Percentiles rank a stretch among this genome's conserved stretches.
Evolutionary conservation across 2,329 filamentous ascomycete species (phyloP).

Genomic region (Tolypocladium ovalisporum): DNA sequence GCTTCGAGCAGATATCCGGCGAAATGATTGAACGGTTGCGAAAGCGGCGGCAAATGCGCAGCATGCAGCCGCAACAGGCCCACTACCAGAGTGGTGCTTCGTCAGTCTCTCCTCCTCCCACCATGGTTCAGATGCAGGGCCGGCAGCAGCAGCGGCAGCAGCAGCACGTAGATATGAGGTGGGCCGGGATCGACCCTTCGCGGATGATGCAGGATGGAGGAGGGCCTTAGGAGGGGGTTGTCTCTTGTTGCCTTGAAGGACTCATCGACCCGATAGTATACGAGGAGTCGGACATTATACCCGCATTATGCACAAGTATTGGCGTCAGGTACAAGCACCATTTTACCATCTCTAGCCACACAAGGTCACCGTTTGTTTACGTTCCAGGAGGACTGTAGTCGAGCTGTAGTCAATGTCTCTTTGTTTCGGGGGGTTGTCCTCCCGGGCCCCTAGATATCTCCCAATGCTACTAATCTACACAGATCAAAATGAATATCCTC

Average conservation of each 20-base stretch:
- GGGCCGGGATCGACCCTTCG: constrained; percentile 33
- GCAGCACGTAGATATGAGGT: constrained; percentile 19
- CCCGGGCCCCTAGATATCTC: neutral
- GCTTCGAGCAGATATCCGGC: constrained; percentile 39
- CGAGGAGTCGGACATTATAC: neutral
- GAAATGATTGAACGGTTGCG: constrained; percentile 32
- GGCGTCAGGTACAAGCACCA: neutral
- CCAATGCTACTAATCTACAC: neutral
- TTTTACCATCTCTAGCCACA: neutral
- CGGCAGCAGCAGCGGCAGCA: constrained; percentile 16
- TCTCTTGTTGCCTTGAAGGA: neutral
- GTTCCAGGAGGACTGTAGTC: neutral
- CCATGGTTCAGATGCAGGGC: constrained; percentile 6
- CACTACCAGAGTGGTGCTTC: constrained; percentile 18
- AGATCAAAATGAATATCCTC: neutral
- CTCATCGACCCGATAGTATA: neutral
- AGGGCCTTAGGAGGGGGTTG: constrained; percentile 2
- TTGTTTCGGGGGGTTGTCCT: neutral
- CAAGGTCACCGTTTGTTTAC: neutral
- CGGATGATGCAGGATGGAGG: constrained; percentile 28
- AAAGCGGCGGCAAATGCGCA: constrained; percentile 24
- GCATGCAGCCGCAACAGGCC: constrained; percentile 22
- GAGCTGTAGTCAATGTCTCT: neutral
- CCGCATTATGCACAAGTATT: neutral
- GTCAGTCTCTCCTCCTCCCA: constrained; percentile 1